Base-by-base conservation (phyloP, 805 yeast genomes). In the Kurtzmaniella fragi region DNA sequence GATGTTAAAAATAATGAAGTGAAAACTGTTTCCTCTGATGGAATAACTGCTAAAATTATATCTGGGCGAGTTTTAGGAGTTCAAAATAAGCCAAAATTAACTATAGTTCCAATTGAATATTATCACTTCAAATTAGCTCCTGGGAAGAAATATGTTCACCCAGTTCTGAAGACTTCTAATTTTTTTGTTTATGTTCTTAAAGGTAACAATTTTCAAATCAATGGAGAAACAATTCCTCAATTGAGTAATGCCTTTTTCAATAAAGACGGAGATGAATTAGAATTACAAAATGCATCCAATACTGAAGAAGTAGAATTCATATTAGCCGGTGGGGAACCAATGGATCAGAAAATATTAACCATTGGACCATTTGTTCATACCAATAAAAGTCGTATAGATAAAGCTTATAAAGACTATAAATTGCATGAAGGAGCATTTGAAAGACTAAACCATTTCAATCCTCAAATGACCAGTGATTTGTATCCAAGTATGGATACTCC, bases 1-100 rank as follows among this genome's bases (percentile, higher is more conserved):
- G 95, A 87, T 53, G 70, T 88, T 54, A 76, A 77, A 56, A 69
- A 72, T 3, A 67, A 67, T 48, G 93, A 86, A 53, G 80, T 85
- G 35, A 95, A 95, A 4, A 17, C 5, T 5, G 38, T 27, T 4
- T 68, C 65, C 39, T 82, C 84, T 34, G 88, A 83, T 48, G 71
- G 70, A 4, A 75, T 82, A 30, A 61, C 59, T 15, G 80, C 86
- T 31, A 77, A 46, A 30, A 50, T 52, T n/a, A 50, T 52, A 20
- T 48, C 53, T 3, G 56, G 56, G 2, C 42, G 43, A 34, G 42
- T 47, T 16, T 43, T 45, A 20, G 56, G 54, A 3, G 53, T 49
- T 14, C 47, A 49, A 36, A 46, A 45, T 41, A 31, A 39, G 29
- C 43, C 43, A 37, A 52, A 50, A 17, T 43, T 52, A 41, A 51